Evolutionary conservation across 768 basidiomycete genomes (phyloP).

Genomic region (Guyanaporus albipodus): DNA sequence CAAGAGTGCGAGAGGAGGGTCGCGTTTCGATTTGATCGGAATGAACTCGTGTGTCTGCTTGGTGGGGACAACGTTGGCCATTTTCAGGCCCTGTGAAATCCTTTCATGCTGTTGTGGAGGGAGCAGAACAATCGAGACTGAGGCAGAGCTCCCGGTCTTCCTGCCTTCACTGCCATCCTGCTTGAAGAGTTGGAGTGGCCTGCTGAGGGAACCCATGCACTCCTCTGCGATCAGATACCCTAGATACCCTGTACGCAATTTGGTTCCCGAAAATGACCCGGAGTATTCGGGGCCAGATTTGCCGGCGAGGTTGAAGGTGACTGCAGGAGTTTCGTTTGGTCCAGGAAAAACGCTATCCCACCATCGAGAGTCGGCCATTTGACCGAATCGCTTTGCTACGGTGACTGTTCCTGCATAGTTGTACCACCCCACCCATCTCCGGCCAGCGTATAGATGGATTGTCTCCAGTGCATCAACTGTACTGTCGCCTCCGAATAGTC

Average conservation of each 20-base stretch:
- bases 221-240: slow-evolving; percentile 44
- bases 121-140: slow-evolving; percentile 17
- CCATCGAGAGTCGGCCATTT: slow-evolving; percentile 22
- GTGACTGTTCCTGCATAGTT: slow-evolving; percentile 32
- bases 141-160: slow-evolving; percentile 12
- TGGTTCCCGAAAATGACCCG: slow-evolving; percentile 65
- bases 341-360: slow-evolving; percentile 35
- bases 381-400: slow-evolving; percentile 33
- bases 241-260: slow-evolving; percentile 47
- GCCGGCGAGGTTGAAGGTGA: slow-evolving; percentile 28
- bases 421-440: slow-evolving; percentile 35
- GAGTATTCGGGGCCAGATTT: slow-evolving; percentile 60
- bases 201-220: not conserved
- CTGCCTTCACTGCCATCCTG: slow-evolving; percentile 4
- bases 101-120: slow-evolving; percentile 1
- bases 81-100: not conserved
- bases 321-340: slow-evolving; percentile 21
- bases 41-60: slow-evolving; percentile 2
- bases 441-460: slow-evolving; percentile 30
- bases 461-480: slow-evolving; percentile 31
- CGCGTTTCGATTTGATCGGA: slow-evolving; percentile 6
- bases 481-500: slow-evolving; percentile 32
- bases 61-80: not conserved
- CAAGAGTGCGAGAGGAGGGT: slow-evolving; percentile 7
- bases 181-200: slow-evolving; percentile 2